These are phyloP conservation scores for Cardamine chenopodiifolia DNA, from an alignment of 345 rosid genomes.

Conservation along the genomic window DNA sequence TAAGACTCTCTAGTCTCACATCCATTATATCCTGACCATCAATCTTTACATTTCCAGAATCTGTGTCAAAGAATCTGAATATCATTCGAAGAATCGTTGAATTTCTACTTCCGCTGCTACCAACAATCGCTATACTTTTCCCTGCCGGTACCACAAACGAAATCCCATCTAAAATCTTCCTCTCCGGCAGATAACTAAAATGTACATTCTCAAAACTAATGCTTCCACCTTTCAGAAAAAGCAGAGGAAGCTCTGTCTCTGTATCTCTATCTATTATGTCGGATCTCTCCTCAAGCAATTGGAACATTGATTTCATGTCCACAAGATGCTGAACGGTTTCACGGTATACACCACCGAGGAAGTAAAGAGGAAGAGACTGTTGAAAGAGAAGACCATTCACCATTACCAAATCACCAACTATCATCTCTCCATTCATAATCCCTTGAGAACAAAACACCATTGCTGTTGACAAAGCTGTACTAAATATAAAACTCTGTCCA, in stretches of 20 bases:
- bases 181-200: constrained; percentile 74
- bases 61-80: constrained; percentile 77
- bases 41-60: constrained; percentile 75
- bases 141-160: constrained; percentile 87
- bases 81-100: constrained; percentile 91
- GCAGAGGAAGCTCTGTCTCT: constrained; percentile 68
- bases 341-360: constrained; percentile 94
- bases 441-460: constrained; percentile 92
- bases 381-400: constrained; percentile 98
- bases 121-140: constrained; percentile 93
- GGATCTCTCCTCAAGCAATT: constrained; percentile 80
- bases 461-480: constrained; percentile 78
- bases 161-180: constrained; percentile 86
- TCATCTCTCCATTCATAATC: constrained; percentile 80
- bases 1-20: constrained; percentile 69
- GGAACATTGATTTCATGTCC: constrained; percentile 92
- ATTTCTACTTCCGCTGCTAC: constrained; percentile 94
- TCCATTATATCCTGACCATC: constrained; percentile 83
- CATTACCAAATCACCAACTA: constrained; percentile 98
- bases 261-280: constrained; percentile 67
- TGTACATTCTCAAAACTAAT: constrained; percentile 77
- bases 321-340: constrained; percentile 92
- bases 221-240: constrained; percentile 69
- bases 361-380: constrained; percentile 89
- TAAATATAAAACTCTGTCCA: constrained; percentile 87